A percentile compares a stretch with the other conserved stretches of the same genome.
Conservation (phyloP, 148 eudicot genomes). For the Camellia japonica region DNA sequence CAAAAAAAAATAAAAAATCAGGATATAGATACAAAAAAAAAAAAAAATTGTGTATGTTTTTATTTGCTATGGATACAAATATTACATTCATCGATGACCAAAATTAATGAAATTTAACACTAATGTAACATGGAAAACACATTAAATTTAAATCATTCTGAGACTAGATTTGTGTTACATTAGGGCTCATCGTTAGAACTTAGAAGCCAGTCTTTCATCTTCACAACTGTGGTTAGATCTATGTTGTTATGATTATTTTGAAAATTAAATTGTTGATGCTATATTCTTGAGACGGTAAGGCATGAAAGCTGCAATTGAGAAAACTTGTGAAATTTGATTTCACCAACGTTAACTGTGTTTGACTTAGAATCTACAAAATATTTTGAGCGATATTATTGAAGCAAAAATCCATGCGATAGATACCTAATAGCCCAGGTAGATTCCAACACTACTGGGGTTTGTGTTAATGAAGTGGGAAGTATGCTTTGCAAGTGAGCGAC, state of each 20-base stretch:
- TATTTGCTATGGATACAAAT: no score
- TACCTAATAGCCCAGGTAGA: background rate
- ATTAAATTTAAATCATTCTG: no score
- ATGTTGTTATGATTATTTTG: background rate
- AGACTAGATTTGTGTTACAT: no score
- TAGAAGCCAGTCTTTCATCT: no score
- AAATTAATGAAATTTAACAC: no score
- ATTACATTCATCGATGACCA: no score
- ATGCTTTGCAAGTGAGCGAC: background rate
- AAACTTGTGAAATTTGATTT: background rate
- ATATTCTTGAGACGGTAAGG: background rate
- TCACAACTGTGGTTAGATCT: no score
- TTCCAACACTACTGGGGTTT: background rate
- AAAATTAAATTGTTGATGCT: background rate
- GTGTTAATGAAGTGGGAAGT: background rate
- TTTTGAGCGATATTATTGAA: background rate
- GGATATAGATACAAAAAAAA: no score
- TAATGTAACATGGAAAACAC: no score
- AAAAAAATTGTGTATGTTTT: no score
- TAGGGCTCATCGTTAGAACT: no score
- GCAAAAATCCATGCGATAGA: background rate
- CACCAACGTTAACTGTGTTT: background rate
- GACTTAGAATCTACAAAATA: background rate
- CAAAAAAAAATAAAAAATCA: no score
- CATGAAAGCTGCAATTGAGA: slow-evolving; percentile 1